Evolutionary conservation across 495 filamentous ascomycete species (phyloP).

Genomic region (Chaetomium tenue): DNA sequence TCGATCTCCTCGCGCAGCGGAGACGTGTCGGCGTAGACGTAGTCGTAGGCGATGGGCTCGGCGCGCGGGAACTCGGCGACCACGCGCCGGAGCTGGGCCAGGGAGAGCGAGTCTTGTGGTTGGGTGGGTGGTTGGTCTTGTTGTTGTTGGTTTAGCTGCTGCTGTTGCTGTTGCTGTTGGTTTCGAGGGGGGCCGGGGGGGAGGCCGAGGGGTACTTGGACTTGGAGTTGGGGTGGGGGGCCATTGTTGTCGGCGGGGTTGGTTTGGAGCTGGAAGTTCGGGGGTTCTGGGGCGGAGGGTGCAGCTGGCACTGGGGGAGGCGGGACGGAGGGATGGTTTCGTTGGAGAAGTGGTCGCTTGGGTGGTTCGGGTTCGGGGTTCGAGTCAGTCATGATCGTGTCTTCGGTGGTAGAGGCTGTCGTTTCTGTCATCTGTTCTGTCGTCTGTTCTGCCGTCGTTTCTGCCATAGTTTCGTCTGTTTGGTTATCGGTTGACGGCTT

Average conservation of each 20-base stretch:
- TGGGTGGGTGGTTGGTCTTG: background rate
- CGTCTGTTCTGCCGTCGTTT: no score
- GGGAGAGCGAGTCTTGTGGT: slow-evolving; percentile 71
- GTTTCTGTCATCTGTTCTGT: no score
- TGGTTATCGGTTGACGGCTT: slow-evolving; percentile 11
- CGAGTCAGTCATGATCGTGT: background rate
- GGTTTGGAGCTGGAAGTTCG: slow-evolving; percentile 1
- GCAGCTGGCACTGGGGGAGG: slow-evolving; percentile 9
- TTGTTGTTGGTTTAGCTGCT: background rate
- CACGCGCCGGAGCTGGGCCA: slow-evolving; percentile 75
- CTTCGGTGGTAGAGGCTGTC: background rate
- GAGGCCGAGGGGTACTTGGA: background rate
- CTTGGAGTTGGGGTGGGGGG: background rate
- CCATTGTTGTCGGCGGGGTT: background rate
- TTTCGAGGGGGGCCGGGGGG: no score
- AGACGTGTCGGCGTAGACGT: slow-evolving; percentile 80
- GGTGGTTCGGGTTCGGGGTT: slow-evolving; percentile 6
- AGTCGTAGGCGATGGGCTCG: slow-evolving; percentile 88
- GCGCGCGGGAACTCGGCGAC: slow-evolving; percentile 75
- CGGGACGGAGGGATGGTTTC: slow-evolving; percentile 16
- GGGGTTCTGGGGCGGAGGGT: slow-evolving; percentile 17
- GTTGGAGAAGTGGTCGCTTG: slow-evolving; percentile 23
- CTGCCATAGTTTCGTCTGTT: slow-evolving; percentile 9
- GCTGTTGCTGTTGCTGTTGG: background rate
- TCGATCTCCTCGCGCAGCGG: slow-evolving; percentile 83